Conservation (phyloP, 1,139 yeast genomes). For the Yamadazyma triangularis region DNA sequence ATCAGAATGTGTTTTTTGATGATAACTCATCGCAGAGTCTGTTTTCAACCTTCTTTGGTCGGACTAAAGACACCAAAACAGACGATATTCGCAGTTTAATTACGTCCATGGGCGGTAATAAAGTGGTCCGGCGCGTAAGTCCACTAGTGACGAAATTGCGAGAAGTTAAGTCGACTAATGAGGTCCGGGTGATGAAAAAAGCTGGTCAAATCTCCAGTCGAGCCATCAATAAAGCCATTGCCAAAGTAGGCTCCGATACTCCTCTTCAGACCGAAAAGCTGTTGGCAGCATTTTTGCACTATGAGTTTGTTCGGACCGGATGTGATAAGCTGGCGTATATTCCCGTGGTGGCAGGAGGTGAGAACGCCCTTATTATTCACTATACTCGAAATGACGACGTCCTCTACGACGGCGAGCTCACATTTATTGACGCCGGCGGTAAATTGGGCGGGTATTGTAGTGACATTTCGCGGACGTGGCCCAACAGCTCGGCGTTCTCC, state of each 20-base stretch:
- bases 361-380: constrained; percentile 82
- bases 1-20: constrained; percentile 47
- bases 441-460: constrained; percentile 91
- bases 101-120: constrained; percentile 16
- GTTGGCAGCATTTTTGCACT: constrained; percentile 76
- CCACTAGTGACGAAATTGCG: constrained; percentile 55
- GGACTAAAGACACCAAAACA: constrained; percentile 5
- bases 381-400: constrained; percentile 86
- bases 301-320: constrained; percentile 78
- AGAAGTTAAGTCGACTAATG: constrained; percentile 69
- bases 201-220: constrained; percentile 81
- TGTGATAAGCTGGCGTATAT: constrained; percentile 88
- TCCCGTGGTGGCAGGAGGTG: constrained; percentile 95
- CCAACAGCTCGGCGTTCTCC: constrained; percentile 65
- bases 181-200: constrained; percentile 69
- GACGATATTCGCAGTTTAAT: constrained; percentile 9
- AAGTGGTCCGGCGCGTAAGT: constrained; percentile 39
- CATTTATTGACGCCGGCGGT: constrained; percentile 94
- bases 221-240: constrained; percentile 80
- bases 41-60: constrained; percentile 9
- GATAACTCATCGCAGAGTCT: constrained; percentile 19
- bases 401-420: constrained; percentile 71
- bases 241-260: constrained; percentile 39
- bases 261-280: constrained; percentile 70
- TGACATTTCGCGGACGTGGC: constrained; percentile 97